Percentiles rank a stretch among this genome's conserved stretches.
Conservation (phyloP, 202 grass and related monocot genomes). For the Cymbopogon flexuosus region DNA sequence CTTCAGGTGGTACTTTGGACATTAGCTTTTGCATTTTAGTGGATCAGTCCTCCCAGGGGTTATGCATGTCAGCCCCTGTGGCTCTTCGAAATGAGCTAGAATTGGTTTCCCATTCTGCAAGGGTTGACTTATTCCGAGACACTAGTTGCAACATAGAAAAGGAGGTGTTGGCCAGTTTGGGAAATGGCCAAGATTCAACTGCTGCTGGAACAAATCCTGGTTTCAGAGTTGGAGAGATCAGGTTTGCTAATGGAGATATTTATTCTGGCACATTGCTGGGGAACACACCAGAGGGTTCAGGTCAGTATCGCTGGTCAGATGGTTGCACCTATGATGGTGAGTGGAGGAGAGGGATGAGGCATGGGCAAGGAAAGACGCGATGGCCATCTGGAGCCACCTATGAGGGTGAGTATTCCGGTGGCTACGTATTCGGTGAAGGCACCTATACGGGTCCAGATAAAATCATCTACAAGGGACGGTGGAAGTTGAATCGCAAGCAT, state of each 20-base stretch:
- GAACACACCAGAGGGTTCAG: conserved; percentile 76
- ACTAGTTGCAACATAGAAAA: conserved; percentile 52
- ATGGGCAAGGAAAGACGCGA: conserved; percentile 67
- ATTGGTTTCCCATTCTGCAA: conserved; percentile 42
- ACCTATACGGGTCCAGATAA: conserved; percentile 57
- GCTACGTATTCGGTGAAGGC: conserved; percentile 80
- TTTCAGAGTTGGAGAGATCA: conserved; percentile 62
- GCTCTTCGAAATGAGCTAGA: conserved; percentile 49
- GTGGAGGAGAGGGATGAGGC: conserved; percentile 88
- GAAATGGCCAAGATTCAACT: conserved; percentile 54
- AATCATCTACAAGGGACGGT: conserved; percentile 78
- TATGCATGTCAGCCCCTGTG: conserved; percentile 93
- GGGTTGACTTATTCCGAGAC: conserved; percentile 42
- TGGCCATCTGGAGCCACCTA: conserved; percentile 65
- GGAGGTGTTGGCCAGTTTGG: conserved; percentile 33
- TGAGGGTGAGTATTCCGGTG: conserved; percentile 80
- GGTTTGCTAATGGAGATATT: conserved; percentile 59
- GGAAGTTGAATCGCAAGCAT: conserved; percentile 89
- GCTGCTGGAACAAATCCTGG: conserved; percentile 33
- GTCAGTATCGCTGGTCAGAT: conserved; percentile 72
- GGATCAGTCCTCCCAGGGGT: background rate
- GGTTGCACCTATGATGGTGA: conserved; percentile 78
- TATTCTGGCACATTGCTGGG: conserved; percentile 76
- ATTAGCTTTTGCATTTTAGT: background rate
- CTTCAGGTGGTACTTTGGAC: conserved; percentile 12